These are phyloP conservation scores for Pseudonitzschia delicatissima DNA, from an alignment of 108 stramenopile genomes.

Conservation along the genomic window DNA sequence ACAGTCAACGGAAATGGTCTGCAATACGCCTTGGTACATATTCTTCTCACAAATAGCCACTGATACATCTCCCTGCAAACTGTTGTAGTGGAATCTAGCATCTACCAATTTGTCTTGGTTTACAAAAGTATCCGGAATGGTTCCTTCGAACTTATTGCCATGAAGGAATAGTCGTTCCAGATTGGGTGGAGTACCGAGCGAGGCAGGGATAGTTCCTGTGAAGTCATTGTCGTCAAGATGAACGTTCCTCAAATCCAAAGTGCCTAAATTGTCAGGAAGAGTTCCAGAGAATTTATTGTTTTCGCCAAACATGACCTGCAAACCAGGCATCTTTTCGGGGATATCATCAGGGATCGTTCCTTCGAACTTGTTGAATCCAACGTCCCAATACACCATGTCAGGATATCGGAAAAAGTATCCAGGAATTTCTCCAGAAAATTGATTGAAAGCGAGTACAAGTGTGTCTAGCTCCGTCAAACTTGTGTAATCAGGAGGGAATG, in stretches of 20 bases:
- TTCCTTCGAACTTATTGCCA: conserved; percentile 47
- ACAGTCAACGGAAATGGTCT: conserved; percentile 25
- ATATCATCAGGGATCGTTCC: conserved; percentile 32
- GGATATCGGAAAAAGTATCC: conserved; percentile 40
- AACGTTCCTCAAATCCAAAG: conserved; percentile 29
- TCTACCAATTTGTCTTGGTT: conserved; percentile 12
- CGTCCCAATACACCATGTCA: conserved; percentile 48
- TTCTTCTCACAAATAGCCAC: conserved; percentile 28
- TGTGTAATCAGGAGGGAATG: conserved; percentile 27
- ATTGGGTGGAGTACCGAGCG: conserved; percentile 30
- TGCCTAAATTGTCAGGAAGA: conserved; percentile 51
- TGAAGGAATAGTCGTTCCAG: conserved; percentile 49
- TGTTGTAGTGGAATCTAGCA: conserved; percentile 36
- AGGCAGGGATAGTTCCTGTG: conserved; percentile 47
- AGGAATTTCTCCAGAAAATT: conserved; percentile 54
- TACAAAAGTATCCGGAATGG: conserved; percentile 40
- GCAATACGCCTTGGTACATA: conserved; percentile 14
- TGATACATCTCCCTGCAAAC: conserved; percentile 12
- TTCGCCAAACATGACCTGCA: conserved; percentile 44
- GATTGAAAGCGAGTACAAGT: conserved; percentile 44
- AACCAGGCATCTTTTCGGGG: conserved; percentile 24
- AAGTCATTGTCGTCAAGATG: conserved; percentile 49
- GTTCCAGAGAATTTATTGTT: conserved; percentile 60
- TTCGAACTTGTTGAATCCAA: conserved; percentile 46
- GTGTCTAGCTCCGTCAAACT: conserved; percentile 41